Conservation (phyloP, 306 rosid genomes). For the Heteromeles arbutifolia region DNA sequence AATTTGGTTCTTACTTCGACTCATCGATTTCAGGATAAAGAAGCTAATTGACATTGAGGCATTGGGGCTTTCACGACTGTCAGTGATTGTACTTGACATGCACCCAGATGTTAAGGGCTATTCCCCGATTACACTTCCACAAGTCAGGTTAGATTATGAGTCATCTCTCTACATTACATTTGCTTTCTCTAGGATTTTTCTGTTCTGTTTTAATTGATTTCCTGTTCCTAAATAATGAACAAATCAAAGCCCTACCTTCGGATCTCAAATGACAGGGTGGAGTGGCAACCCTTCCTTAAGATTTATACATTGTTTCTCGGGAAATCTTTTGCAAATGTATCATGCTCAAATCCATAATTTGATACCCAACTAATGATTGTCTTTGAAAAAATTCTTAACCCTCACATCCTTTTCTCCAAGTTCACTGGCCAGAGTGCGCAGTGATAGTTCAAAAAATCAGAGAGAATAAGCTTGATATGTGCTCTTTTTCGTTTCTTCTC, state of each 20-base stretch:
- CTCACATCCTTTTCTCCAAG: background rate
- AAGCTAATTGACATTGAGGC: constrained; percentile 82
- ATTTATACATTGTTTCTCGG: background rate
- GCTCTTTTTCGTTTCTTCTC: background rate
- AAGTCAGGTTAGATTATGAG: constrained; percentile 67
- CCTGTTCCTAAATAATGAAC: background rate
- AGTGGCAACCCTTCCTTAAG: background rate
- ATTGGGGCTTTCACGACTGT: constrained; percentile 69
- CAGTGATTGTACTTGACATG: constrained; percentile 57
- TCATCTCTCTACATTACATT: background rate
- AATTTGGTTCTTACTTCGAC: background rate
- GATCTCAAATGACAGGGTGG: background rate
- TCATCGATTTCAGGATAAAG: constrained; percentile 51
- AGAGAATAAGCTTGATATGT: background rate
- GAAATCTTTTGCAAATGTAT: background rate
- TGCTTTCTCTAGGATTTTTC: background rate
- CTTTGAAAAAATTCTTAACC: background rate
- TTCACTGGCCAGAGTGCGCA: background rate
- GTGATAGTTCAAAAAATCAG: background rate
- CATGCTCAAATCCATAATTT: background rate
- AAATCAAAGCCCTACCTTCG: background rate
- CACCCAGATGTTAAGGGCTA: constrained; percentile 87
- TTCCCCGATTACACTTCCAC: constrained; percentile 80
- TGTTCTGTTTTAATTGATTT: no score
- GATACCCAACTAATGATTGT: background rate